phyloP scores from a whole-genome alignment of 495 filamentous ascomycete genomes.

The Umbilicaria muhlenbergii region DNA sequence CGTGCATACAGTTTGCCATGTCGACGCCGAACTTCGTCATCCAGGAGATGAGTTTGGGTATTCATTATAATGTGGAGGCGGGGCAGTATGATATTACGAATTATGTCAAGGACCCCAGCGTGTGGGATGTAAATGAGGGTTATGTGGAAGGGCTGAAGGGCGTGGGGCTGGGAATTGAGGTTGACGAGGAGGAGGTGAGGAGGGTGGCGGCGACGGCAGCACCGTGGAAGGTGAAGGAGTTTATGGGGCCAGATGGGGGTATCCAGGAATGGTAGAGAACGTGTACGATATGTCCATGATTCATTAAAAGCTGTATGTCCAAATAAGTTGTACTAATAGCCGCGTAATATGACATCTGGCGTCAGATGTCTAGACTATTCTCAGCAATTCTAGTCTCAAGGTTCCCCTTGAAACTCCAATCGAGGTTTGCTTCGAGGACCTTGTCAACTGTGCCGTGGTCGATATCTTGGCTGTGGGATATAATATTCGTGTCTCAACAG shows the following conservation, averaged over 20 bases:
- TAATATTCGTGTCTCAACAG: too few species aligned
- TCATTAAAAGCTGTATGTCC: too few species aligned
- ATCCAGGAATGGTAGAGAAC: conserved; percentile 52
- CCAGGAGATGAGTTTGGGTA: conserved; percentile 68
- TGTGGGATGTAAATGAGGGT: conserved; percentile 50
- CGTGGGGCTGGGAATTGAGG: conserved; percentile 57
- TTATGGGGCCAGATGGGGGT: conserved; percentile 54
- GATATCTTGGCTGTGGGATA: too few species aligned
- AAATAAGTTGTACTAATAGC: too few species aligned
- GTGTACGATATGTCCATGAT: background rate
- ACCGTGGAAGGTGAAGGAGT: conserved; percentile 44
- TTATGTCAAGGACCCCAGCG: conserved; percentile 45
- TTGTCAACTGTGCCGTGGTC: too few species aligned
- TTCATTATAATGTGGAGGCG: conserved; percentile 57
- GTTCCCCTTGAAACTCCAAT: too few species aligned
- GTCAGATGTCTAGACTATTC: too few species aligned
- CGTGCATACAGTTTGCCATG: conserved; percentile 52
- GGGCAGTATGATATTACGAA: conserved; percentile 50
- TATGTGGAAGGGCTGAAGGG: conserved; percentile 47
- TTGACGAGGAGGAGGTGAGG: conserved; percentile 54
- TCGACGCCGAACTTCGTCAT: conserved; percentile 56
- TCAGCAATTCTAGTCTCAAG: too few species aligned
- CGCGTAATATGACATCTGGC: too few species aligned
- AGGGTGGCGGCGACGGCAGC: conserved; percentile 31
- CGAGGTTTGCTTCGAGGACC: too few species aligned